Evolutionary conservation across 108 stramenopile species (phyloP), one percentile per base, ranked within the genome.

Genomic region (Pseudonitzschia pungens): DNA sequence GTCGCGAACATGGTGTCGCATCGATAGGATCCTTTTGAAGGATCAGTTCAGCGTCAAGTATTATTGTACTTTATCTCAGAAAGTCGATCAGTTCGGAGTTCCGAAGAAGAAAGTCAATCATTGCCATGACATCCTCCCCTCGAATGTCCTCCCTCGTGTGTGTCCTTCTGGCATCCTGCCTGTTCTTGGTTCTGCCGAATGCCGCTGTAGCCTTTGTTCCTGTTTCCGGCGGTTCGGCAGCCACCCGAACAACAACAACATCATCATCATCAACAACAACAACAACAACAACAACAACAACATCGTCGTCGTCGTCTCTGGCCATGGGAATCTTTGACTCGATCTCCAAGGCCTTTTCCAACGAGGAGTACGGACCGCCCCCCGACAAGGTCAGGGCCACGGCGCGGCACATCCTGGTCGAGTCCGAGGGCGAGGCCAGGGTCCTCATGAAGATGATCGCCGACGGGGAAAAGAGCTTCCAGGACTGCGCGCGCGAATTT

Each of bases 371-470:
- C 71, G 82, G 84, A 31, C 78, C 87, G 21, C 90, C 90, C 12
- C 85, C 91, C 0, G 91, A 92, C 40, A 77, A 77, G 16, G 74
- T 89, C 45, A 89, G 87, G 77, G 91, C 91, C 14, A 86, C 87
- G 7, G 91, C 91, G 41, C 84, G 89, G 42, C 91, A 92, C 74
- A 92, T 92, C 71, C 65, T 92, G 40, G 89, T 89, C 15, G 83
- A 80, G 33, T 68, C 85, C 21, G 44, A 74, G 21, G 80, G 84
- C 16, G 83, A 89, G 15, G 84, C 78, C 21, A 74, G 87, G 33
- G 65, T 77, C 36, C 75, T 92, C 29, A 76, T 85, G 74, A 65
- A 65, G 28, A 70, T 82, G 78, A 69, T 89, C 51, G 48, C 68
- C 22, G 73, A 65, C 45, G 89, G 83, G 4, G 79, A 84, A 28